Base-by-base conservation (phyloP, 2,329 filamentous ascomycete genomes). In the Nothomitra cinnamomea region DNA sequence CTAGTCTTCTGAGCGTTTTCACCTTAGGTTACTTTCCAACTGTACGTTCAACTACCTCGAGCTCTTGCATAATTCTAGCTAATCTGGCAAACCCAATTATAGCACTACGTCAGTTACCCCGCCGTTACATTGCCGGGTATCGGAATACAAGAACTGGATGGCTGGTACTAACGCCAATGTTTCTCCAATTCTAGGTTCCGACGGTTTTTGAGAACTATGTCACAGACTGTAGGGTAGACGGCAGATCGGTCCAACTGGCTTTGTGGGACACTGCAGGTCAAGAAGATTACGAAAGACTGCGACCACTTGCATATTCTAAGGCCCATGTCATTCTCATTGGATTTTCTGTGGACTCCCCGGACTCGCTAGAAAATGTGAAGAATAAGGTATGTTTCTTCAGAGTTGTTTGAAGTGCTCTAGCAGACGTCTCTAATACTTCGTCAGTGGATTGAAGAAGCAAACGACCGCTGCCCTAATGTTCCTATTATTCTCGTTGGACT, bases 141-240 rank as follows among this genome's bases (percentile, higher is more conserved):
- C 55, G 54, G 42, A 51, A 13, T 21, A 10, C 28, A 24, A 21
- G 24, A 42, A 15, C 17, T 2, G 7, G 15, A 17, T 32, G n/a
- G n/a, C 22, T 17, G 35, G 17, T 45, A 21, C 15, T 12, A 24
- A 38, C 17, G 41, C 35, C 10, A 12, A n/a, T 17, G 8, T 3
- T 28, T 41, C n/a, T 52, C n/a, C 62, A 59, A 61, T 57, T 65
- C 61, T 67, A 88, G 83, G 89, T 95, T 52, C 92, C 92, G 1
- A 98, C 92, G 48, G 92, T 98, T 38, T 98, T 98, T 69, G 92
- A 98, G 67, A 98, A 98, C 72, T 98, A 98, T 65, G 92, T 98
- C 59, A 98, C 92, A 61, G 92, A 98, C 71, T 98, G 92, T 70
- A 79, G 90, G 71, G 92, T 98, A 56, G 92, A 98, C 66, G 92